Evolutionary conservation across 345 rosid genomes (phyloP).

Genomic region (Mangifera indica): DNA sequence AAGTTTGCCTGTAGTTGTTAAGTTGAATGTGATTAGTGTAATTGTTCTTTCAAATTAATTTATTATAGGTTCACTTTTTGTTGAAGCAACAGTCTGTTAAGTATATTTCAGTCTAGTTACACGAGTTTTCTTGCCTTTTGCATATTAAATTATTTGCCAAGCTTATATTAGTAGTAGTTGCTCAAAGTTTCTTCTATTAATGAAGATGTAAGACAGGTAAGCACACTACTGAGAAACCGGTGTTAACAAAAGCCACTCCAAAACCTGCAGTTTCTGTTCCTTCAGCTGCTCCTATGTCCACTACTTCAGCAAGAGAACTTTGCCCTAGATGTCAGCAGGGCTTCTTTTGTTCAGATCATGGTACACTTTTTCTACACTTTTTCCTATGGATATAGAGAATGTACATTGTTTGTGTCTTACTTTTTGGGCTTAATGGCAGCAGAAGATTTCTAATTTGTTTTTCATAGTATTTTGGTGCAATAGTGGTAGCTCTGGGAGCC

Average conservation of each 20-base stretch:
- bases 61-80: neutral
- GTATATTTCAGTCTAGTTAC: neutral
- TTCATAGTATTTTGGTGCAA: neutral
- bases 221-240: conserved; percentile 91
- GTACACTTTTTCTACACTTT: conserved; percentile 35
- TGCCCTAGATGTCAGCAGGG: conserved; percentile 92
- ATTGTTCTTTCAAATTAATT: neutral
- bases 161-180: conserved; percentile 4
- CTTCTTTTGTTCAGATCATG: conserved; percentile 96
- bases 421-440: neutral
- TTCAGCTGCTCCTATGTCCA: conserved; percentile 33
- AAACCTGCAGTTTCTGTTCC: conserved; percentile 36
- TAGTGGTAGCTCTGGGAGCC: neutral
- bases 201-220: conserved; percentile 91
- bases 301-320: conserved; percentile 51
- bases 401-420: neutral
- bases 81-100: neutral
- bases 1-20: neutral
- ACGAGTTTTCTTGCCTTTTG: too few relatives aligned
- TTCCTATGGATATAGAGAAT: neutral
- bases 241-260: conserved; percentile 44
- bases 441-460: neutral
- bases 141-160: neutral
- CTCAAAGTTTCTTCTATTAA: conserved; percentile 24
- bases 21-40: neutral